Percentiles rank a stretch among this genome's conserved stretches.
phyloP scores from a whole-genome alignment of 495 filamentous ascomycete species.

The Lasiosphaeris hirsuta region DNA sequence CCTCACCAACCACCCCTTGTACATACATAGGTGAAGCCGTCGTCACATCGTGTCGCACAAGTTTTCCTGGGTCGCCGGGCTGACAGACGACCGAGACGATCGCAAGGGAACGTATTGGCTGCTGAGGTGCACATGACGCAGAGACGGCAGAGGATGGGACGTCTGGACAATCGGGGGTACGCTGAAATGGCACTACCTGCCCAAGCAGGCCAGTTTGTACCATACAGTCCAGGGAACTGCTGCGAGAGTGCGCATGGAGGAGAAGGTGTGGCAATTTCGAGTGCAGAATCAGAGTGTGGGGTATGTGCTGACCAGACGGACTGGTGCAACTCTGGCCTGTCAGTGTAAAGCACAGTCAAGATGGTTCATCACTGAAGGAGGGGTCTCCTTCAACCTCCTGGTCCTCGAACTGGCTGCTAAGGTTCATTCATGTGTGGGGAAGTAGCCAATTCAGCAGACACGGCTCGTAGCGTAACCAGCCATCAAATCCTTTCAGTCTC shows the following conservation, averaged over 20 bases:
- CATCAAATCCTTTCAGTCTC: slow-evolving; percentile 13
- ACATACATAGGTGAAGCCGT: slow-evolving; percentile 11
- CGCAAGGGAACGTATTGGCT: slow-evolving; percentile 9
- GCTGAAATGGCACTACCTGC: slow-evolving; percentile 1
- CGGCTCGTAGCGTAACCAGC: slow-evolving; percentile 28
- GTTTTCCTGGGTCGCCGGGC: background rate
- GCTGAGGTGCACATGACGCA: slow-evolving; percentile 16
- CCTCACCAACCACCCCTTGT: background rate
- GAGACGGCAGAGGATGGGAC: slow-evolving; percentile 25
- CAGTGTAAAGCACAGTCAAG: too few relatives aligned
- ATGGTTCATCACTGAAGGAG: background rate
- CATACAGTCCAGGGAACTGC: background rate
- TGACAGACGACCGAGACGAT: background rate
- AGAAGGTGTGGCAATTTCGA: slow-evolving; percentile 21
- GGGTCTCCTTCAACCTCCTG: background rate
- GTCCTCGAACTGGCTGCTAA: background rate
- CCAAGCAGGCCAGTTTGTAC: slow-evolving; percentile 6
- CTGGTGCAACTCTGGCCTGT: too few relatives aligned
- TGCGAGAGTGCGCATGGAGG: slow-evolving; percentile 9
- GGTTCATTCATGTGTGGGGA: slow-evolving; percentile 12
- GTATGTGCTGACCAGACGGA: slow-evolving; percentile 5
- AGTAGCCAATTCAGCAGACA: slow-evolving; percentile 22
- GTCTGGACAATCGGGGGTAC: slow-evolving; percentile 5
- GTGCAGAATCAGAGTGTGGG: slow-evolving; percentile 21
- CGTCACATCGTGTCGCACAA: slow-evolving; percentile 21